A percentile compares a stretch with the other conserved stretches of the same genome.
These are phyloP conservation scores for Mucor saturninus DNA, from an alignment of 371 early-diverging fungal species.

Conservation along the genomic window DNA sequence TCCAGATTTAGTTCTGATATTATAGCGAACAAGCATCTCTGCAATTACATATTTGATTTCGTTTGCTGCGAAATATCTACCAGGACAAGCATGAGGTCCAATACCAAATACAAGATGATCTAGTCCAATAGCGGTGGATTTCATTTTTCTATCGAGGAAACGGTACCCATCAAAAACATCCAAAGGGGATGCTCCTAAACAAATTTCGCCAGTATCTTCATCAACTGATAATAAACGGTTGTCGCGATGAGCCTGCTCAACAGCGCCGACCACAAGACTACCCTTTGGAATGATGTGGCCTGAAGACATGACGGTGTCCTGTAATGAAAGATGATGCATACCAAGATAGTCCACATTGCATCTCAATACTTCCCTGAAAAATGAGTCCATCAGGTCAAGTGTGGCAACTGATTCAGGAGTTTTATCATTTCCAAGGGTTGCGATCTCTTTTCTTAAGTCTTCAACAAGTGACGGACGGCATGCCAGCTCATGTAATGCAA, in stretches of 20 bases:
- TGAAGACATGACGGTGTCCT: conserved; percentile 41
- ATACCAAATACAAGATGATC: conserved; percentile 37
- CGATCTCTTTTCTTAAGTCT: conserved; percentile 30
- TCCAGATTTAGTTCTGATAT: conserved; percentile 31
- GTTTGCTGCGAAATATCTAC: conserved; percentile 54
- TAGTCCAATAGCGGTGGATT: conserved; percentile 28
- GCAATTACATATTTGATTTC: conserved; percentile 49
- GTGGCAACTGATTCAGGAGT: conserved; percentile 37
- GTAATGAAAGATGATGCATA: conserved; percentile 40
- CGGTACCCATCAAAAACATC: conserved; percentile 38
- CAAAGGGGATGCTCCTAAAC: conserved; percentile 9
- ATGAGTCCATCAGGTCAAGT: conserved; percentile 53
- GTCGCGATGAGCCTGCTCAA: conserved; percentile 30
- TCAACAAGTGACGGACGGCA: conserved; percentile 34
- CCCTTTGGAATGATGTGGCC: conserved; percentile 53
- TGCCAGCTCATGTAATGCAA: conserved; percentile 41
- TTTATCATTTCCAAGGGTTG: conserved; percentile 11
- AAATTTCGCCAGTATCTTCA: conserved; percentile 3
- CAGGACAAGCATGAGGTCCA: conserved; percentile 55
- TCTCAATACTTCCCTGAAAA: conserved; percentile 53
- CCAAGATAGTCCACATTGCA: conserved; percentile 37
- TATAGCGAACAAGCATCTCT: conserved; percentile 32
- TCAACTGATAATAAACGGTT: conserved; percentile 12
- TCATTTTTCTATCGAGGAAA: conserved; percentile 23
- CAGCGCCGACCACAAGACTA: conserved; percentile 28